These are phyloP conservation scores for Pulveroboletus sp. DNA, from an alignment of 768 basidiomycete species.

Conservation along the genomic window DNA sequence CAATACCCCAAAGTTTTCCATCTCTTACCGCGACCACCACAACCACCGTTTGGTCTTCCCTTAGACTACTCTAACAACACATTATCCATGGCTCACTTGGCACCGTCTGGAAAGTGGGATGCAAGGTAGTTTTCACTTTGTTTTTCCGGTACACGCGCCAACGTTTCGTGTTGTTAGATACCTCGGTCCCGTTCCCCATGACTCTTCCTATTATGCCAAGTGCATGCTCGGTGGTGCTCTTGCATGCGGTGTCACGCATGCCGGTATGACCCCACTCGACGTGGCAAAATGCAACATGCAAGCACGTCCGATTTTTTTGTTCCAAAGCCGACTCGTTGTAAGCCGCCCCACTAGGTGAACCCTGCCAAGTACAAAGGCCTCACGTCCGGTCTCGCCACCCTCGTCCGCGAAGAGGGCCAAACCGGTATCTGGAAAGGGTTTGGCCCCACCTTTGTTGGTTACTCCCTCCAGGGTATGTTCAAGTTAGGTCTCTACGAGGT, in stretches of 20 bases:
- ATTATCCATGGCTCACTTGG: conserved; percentile 47
- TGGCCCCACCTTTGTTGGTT: conserved; percentile 90
- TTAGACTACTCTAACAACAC: conserved; percentile 32
- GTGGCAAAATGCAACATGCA: conserved; percentile 94
- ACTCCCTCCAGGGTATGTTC: conserved; percentile 96
- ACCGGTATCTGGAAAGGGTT: conserved; percentile 93
- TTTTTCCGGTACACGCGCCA: background rate
- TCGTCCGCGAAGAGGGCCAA: conserved; percentile 78
- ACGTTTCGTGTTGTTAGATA: conserved; percentile 40
- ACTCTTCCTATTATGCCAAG: conserved; percentile 74
- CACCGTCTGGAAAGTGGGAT: conserved; percentile 66
- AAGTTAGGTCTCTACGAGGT: conserved; percentile 97
- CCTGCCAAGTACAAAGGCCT: conserved; percentile 74
- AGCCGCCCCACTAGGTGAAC: conserved; percentile 55
- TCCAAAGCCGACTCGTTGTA: background rate
- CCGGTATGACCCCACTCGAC: conserved; percentile 83
- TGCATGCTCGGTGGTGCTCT: conserved; percentile 86
- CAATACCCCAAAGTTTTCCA: background rate
- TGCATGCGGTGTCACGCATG: conserved; percentile 87
- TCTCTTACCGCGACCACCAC: conserved; percentile 24
- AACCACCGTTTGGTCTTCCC: conserved; percentile 16
- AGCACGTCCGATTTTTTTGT: conserved; percentile 38
- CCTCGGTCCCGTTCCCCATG: conserved; percentile 73
- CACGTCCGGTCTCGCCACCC: conserved; percentile 54
- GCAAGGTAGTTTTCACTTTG: conserved; percentile 47